Evolutionary conservation across 176 grass and related monocot species (phyloP).

Genomic region (Lolium rigidum): DNA sequence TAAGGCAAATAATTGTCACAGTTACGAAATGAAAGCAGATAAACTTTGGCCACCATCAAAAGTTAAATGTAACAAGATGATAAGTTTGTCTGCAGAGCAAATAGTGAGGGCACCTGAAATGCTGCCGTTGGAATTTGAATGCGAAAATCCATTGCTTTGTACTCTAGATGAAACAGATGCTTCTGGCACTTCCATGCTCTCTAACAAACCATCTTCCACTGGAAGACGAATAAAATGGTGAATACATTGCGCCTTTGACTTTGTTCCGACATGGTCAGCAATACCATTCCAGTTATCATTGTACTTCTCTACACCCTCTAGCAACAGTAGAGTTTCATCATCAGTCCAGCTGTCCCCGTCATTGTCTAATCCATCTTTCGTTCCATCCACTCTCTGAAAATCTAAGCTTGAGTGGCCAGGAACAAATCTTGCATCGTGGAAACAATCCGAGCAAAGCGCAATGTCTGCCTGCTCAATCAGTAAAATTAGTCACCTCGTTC

Average conservation of each 20-base stretch:
- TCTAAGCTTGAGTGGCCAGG: constrained; percentile 89
- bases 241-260: constrained; percentile 95
- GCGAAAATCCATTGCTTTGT: constrained; percentile 47
- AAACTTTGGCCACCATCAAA: constrained; percentile 24
- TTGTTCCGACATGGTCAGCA: constrained; percentile 81
- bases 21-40: constrained; percentile 41
- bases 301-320: constrained; percentile 92
- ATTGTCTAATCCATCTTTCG: constrained; percentile 60
- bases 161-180: constrained; percentile 43
- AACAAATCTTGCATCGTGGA: constrained; percentile 85
- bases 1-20: constrained; percentile 42
- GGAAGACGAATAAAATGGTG: constrained; percentile 91
- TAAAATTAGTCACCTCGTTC: constrained; percentile 35
- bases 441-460: constrained; percentile 83
- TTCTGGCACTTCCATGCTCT: constrained; percentile 75
- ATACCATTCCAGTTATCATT: constrained; percentile 93
- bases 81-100: constrained; percentile 26
- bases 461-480: constrained; percentile 69
- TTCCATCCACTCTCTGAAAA: constrained; percentile 81
- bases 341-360: constrained; percentile 87
- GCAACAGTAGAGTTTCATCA: constrained; percentile 85
- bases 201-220: constrained; percentile 75
- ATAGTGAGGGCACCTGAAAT: constrained; percentile 61
- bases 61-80: constrained; percentile 34
- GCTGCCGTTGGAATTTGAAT: constrained; percentile 63